Evolutionary conservation across 1,284 basidiomycete genomes (phyloP).

Genomic region (Microbotryomycetes sp.): DNA sequence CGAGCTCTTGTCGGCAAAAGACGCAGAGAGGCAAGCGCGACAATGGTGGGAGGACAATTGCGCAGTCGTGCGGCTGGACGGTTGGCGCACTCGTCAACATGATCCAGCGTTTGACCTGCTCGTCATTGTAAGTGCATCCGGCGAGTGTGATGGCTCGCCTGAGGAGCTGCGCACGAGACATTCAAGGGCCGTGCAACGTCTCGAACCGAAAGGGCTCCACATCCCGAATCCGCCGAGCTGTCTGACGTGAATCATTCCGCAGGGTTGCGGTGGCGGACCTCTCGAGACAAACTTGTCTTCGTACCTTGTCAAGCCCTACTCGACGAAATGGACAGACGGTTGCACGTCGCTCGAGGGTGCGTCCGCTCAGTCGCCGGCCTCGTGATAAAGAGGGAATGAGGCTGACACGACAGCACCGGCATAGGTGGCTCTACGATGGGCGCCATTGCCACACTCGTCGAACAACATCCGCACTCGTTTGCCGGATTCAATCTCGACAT

Average conservation of each 20-base stretch:
- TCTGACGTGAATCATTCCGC: constrained; percentile 20
- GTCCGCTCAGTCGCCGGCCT: too few relatives aligned
- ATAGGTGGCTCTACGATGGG: constrained; percentile 34
- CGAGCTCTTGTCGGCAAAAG: too few relatives aligned
- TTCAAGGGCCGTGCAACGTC: background rate
- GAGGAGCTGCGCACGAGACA: background rate
- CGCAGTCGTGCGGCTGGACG: background rate
- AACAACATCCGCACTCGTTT: constrained; percentile 21
- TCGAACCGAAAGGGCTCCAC: background rate
- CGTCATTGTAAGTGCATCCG: constrained; percentile 2
- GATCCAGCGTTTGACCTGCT: constrained; percentile 8
- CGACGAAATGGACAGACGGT: constrained; percentile 38
- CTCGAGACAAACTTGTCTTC: constrained; percentile 42
- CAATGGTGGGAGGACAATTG: background rate
- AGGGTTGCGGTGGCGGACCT: constrained; percentile 45
- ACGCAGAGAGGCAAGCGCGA: too few relatives aligned
- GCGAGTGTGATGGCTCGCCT: too few relatives aligned
- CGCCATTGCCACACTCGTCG: constrained; percentile 31
- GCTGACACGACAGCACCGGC: background rate
- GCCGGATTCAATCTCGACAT: constrained; percentile 18
- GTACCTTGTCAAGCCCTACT: constrained; percentile 42
- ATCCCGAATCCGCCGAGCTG: background rate
- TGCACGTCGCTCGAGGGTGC: constrained; percentile 40
- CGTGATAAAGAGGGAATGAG: background rate
- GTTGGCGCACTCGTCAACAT: background rate